Base-by-base conservation (phyloP, 768 basidiomycete species). In the Clavulina sp. region DNA sequence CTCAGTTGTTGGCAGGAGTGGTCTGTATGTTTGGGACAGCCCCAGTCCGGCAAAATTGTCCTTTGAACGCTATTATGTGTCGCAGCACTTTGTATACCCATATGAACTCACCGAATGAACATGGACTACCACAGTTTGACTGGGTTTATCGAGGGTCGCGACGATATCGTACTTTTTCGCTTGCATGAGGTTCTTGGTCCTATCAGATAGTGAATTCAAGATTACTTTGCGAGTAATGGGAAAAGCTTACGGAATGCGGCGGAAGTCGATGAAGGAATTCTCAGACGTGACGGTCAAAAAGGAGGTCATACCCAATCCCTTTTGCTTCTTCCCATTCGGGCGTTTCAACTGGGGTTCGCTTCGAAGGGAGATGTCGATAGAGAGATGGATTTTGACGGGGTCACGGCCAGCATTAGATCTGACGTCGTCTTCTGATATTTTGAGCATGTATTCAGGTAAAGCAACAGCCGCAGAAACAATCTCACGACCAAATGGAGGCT, bases 261-360 rank as follows among this genome's bases (percentile, higher is more conserved):
- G 78, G 61, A 82, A 89, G 60, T 88, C 84, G 52, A 93, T 63
- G 49, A 81, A 77, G 23, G 74, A 71, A 58, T 76, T 64, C 61
- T 88, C 86, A 1, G 84, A 86, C 0, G 81, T 84, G 34, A 84
- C 44, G 3, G 81, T 80, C 40, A 88, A 64, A n/a, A 89, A 68
- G 28, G 74, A 69, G 0, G 86, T 84, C 71, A 77, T 79, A 55
- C 80, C 76, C 4, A 65, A 62, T 50, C 61, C 60, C 57, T 71
- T 74, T 2, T 63, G 61, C 58, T 72, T 75, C 58, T 73, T 78
- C 36, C 59, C 57, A 52, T 63, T 69, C 53, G 66, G 72, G 23
- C 63, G 54, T 4, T 57, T 58, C 5, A 58, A 41, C 3, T 57
- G 51, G 31, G 54, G 55, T 19, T 60, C 29, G 19, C 34, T 38